A percentile compares a stretch with the other conserved stretches of the same genome.
phyloP scores from a whole-genome alignment of 768 basidiomycete species.

The Clitopilus hobsonii region DNA sequence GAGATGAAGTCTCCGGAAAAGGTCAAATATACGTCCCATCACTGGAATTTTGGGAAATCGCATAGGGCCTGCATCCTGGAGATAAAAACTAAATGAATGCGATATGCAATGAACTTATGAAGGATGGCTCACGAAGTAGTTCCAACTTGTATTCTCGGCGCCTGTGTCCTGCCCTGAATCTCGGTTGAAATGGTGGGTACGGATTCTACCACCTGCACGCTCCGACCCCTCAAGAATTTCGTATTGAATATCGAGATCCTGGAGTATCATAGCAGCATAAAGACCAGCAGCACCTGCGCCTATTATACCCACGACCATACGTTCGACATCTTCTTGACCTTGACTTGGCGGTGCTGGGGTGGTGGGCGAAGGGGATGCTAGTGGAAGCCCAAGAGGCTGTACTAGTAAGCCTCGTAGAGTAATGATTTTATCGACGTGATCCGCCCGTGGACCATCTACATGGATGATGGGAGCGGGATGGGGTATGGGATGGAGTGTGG shows the following conservation, averaged over 20 bases:
- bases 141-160: background rate
- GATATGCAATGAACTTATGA: background rate
- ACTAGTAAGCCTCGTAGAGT: too few relatives aligned
- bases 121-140: background rate
- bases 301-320: background rate
- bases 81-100: background rate
- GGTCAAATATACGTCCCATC: conserved; percentile 22
- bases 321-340: background rate
- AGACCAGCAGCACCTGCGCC: conserved; percentile 15
- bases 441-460: too few relatives aligned
- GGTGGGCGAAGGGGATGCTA: background rate
- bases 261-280: conserved; percentile 23
- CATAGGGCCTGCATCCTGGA: conserved; percentile 25
- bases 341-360: background rate
- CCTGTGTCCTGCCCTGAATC: too few relatives aligned
- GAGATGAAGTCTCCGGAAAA: conserved; percentile 15
- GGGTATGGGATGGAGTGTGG: background rate
- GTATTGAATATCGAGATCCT: conserved; percentile 19
- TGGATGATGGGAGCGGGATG: background rate
- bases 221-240: conserved; percentile 21
- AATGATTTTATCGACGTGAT: too few relatives aligned
- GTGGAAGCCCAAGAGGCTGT: too few relatives aligned
- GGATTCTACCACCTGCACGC: conserved; percentile 21
- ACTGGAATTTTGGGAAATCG: conserved; percentile 25
- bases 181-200: conserved; percentile 24